Evolutionary conservation across 148 eudicot species (phyloP).

Genomic region (Limonium bicolor): DNA sequence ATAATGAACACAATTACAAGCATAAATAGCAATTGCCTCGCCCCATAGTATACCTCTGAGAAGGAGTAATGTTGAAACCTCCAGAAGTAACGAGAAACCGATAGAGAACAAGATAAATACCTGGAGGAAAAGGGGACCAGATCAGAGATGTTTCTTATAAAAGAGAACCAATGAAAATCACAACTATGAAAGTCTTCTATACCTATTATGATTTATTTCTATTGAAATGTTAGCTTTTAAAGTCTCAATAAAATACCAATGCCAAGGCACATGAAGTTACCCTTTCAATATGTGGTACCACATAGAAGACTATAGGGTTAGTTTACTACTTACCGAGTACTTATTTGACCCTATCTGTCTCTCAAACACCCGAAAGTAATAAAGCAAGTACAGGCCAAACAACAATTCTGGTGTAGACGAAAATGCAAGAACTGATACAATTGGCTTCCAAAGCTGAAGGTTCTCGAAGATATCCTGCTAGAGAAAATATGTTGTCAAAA

Average conservation of each 20-base stretch:
- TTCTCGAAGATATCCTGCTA: slow-evolving; percentile 73
- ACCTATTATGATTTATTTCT: too few species aligned
- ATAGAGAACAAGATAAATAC: slow-evolving; percentile 73
- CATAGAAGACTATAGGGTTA: too few species aligned
- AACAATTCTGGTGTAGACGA: slow-evolving; percentile 83
- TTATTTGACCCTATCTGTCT: slow-evolving; percentile 96
- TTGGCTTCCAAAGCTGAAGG: slow-evolving; percentile 72
- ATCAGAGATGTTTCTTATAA: neutral
- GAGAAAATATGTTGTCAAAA: neutral
- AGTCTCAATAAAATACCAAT: too few species aligned
- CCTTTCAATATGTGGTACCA: too few species aligned
- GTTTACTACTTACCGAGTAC: slow-evolving; percentile 87
- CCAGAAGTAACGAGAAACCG: slow-evolving; percentile 42
- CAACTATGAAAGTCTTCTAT: too few species aligned
- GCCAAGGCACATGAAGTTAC: too few species aligned
- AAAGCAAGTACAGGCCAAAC: slow-evolving; percentile 77
- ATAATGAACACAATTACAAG: too few species aligned
- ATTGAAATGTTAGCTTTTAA: too few species aligned
- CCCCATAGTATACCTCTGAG: slow-evolving; percentile 56
- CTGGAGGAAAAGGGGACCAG: slow-evolving; percentile 18
- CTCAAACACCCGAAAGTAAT: slow-evolving; percentile 93
- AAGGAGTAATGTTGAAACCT: slow-evolving; percentile 32
- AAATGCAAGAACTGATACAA: slow-evolving; percentile 64
- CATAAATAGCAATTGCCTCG: too few species aligned
- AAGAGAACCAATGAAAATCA: neutral